Base-by-base conservation (phyloP, 805 yeast species). In the Nakazawaea pomicola region DNA sequence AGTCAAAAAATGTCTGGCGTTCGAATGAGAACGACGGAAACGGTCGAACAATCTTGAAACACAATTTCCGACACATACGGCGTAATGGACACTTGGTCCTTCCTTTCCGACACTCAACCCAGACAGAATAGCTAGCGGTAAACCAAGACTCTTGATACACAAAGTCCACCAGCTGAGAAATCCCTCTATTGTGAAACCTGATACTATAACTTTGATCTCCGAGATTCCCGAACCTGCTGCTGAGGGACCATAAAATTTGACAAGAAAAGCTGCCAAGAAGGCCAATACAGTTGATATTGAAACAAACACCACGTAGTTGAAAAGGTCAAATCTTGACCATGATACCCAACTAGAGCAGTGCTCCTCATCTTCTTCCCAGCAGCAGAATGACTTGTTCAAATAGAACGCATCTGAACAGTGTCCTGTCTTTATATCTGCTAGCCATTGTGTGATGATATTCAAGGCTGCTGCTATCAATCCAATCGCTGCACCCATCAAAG, bases 151-250 rank as follows among this genome's bases (percentile, higher is more conserved):
- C 50, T 93, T 93, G 40, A 91, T 78, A 1, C 76, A 48, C 18
- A 91, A 64, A 0, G 96, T 89, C 56, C 72, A 66, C 61, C 80
- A 70, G 20, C 81, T 83, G 40, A 93, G 68, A 52, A 91, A 93
- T 3, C 84, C 88, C 19, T 78, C 72, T 66, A 84, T 72, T 20
- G 74, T 76, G 57, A 90, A 95, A 0, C 99, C 99, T 0, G 95
- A 80, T 1, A 90, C 87, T 47, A 93, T 89, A 56, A 93, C 85
- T 61, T 95, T 93, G 56, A 93, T 91, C 61, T 93, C 99, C 12
- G 97, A 84, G 38, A 93, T 95, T 0, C 99, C 99, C 6, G 95
- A 85, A 0, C 99, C 99, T 1, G 98, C 95, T 2, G 99, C 98
- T 40, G 80, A 70, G 1, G 96, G 96, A 0, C 96, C 90, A 50